Conservation (phyloP, 2,329 filamentous ascomycete genomes). For the Colletotrichum lupini region DNA sequence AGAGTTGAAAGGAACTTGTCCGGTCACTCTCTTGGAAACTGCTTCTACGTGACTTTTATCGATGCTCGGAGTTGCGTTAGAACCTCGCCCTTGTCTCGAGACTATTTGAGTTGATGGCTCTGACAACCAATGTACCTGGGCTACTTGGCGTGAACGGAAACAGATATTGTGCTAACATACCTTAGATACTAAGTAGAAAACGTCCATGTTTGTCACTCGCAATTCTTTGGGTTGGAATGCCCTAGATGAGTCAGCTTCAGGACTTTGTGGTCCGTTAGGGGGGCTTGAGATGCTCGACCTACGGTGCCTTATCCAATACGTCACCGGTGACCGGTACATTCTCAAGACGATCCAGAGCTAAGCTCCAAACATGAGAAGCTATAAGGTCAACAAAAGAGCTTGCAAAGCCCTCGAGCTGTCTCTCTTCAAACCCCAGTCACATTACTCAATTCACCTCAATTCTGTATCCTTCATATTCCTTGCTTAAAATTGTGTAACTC, state of each 20-base stretch:
- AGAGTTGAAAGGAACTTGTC: too few relatives aligned
- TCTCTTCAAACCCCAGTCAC: neutral
- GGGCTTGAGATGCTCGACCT: neutral
- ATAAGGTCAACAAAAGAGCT: neutral
- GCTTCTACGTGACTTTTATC: too few relatives aligned
- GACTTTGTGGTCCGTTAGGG: neutral
- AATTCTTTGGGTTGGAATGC: neutral
- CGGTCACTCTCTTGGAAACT: too few relatives aligned
- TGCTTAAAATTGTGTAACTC: too few relatives aligned
- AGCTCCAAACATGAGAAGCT: neutral
- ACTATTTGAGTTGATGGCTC: too few relatives aligned
- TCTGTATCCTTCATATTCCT: neutral
- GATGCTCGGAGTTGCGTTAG: too few relatives aligned
- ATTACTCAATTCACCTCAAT: neutral
- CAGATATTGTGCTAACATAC: neutral
- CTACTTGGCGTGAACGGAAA: too few relatives aligned
- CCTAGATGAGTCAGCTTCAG: neutral
- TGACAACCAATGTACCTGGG: too few relatives aligned
- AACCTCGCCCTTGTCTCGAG: too few relatives aligned
- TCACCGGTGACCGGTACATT: conserved; percentile 14
- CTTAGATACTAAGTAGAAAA: neutral
- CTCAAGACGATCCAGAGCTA: neutral
- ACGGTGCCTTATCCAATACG: neutral
- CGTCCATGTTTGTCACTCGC: too few relatives aligned
- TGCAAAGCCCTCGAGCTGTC: accelerated